Evolutionary conservation across 129 eudicot species (phyloP).

Genomic region (Escallonia rubra): DNA sequence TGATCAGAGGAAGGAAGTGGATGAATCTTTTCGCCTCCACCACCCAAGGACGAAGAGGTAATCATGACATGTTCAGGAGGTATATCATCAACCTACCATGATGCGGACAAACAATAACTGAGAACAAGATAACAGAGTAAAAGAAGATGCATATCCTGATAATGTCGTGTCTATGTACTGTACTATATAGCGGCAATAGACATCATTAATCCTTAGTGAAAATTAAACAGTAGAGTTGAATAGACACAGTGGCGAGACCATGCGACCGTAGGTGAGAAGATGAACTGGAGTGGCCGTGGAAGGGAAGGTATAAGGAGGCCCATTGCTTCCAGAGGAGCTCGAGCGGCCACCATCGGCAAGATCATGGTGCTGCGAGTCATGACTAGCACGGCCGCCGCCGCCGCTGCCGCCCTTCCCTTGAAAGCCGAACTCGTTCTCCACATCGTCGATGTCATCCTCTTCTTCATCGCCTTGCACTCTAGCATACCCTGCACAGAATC

Average conservation of each 20-base stretch:
- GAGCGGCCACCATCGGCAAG: neutral
- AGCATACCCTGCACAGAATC: constrained; percentile 40
- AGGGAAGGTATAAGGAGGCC: constrained; percentile 14
- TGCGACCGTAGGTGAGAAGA: constrained; percentile 62
- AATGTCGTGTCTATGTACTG: too few relatives aligned
- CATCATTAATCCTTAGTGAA: too few relatives aligned
- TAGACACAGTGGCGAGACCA: constrained; percentile 26
- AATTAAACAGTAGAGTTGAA: too few relatives aligned
- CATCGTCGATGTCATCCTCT: constrained; percentile 70
- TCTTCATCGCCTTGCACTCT: constrained; percentile 85
- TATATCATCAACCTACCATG: constrained; percentile 26
- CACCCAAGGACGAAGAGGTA: constrained; percentile 26
- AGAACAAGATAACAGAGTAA: too few relatives aligned
- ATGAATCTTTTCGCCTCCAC: constrained; percentile 24
- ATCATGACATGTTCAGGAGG: constrained; percentile 21
- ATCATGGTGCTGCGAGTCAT: neutral
- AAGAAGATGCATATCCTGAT: too few relatives aligned
- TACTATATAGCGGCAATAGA: too few relatives aligned
- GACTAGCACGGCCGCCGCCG: neutral
- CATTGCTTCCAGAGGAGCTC: neutral
- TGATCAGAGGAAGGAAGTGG: constrained; percentile 29
- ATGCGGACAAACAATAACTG: too few relatives aligned
- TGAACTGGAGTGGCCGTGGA: constrained; percentile 32
- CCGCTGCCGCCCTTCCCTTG: neutral
- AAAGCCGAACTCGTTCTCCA: constrained; percentile 54